A percentile compares a stretch with the other conserved stretches of the same genome.
phyloP scores from a whole-genome alignment of 2,329 filamentous ascomycete species.

The Hortaea sp. region DNA sequence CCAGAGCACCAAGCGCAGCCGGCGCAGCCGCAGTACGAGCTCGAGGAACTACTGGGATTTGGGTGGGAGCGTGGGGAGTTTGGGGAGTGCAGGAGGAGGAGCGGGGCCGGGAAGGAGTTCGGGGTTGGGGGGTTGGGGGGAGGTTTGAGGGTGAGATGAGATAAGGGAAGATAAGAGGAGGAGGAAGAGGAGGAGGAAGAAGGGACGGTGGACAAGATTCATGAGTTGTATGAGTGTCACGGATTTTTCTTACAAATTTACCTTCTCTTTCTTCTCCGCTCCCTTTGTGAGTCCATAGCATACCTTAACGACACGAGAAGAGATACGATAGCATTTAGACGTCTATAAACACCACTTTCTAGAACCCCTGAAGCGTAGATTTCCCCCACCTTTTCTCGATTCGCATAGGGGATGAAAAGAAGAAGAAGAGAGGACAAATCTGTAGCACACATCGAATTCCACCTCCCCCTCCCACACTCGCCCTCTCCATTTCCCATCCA shows the following conservation, averaged over 20 bases:
- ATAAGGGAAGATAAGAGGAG: background rate
- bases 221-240: too few relatives aligned
- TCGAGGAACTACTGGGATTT: conserved; percentile 89
- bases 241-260: too few relatives aligned
- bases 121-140: conserved; percentile 63
- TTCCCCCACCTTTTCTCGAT: background rate
- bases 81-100: conserved; percentile 26
- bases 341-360: too few relatives aligned
- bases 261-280: too few relatives aligned
- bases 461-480: too few relatives aligned
- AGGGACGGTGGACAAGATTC: background rate
- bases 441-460: too few relatives aligned
- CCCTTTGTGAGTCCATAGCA: too few relatives aligned
- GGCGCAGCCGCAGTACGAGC: conserved; percentile 48
- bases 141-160: conserved; percentile 40
- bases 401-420: background rate
- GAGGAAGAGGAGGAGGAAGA: background rate
- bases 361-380: background rate
- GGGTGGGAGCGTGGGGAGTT: conserved; percentile 67
- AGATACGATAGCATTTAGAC: too few relatives aligned
- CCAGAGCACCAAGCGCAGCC: conserved; percentile 67
- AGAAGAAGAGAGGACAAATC: too few relatives aligned
- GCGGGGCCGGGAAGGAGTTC: conserved; percentile 18
- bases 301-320: too few relatives aligned
- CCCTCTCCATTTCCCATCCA: background rate